These are phyloP conservation scores for Coniochaeta prunicola DNA, from an alignment of 2,329 filamentous ascomycete species.

Conservation along the genomic window DNA sequence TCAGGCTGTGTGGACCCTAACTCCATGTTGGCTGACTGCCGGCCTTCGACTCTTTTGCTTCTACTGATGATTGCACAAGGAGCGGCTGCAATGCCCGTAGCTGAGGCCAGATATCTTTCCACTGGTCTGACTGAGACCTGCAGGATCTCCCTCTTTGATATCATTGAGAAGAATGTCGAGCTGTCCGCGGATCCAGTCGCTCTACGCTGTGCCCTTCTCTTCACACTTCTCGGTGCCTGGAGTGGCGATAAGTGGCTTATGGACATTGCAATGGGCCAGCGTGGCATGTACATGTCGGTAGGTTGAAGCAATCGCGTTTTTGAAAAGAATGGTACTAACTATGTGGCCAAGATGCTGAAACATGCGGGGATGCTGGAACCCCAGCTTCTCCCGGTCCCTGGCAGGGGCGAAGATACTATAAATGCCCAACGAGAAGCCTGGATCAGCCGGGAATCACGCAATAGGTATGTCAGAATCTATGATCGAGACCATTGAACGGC, in stretches of 20 bases:
- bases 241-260: conserved; percentile 73
- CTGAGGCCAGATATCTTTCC: conserved; percentile 58
- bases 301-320: conserved; percentile 16
- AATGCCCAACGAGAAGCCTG: conserved; percentile 55
- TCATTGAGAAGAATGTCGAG: conserved; percentile 65
- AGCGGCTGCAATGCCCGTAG: conserved; percentile 56
- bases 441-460: conserved; percentile 57
- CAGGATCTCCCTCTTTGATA: conserved; percentile 64
- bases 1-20: conserved; percentile 58
- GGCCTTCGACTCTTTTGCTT: conserved; percentile 57
- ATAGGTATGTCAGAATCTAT: conserved; percentile 38
- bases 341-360: conserved; percentile 49
- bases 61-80: conserved; percentile 68
- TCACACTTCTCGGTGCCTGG: conserved; percentile 63
- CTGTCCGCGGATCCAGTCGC: conserved; percentile 59
- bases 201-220: conserved; percentile 58
- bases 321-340: not conserved
- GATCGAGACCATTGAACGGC: not conserved
- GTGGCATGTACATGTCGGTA: conserved; percentile 63
- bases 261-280: conserved; percentile 69
- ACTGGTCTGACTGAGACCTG: conserved; percentile 64
- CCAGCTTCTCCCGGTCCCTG: conserved; percentile 18
- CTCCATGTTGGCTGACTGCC: conserved; percentile 58
- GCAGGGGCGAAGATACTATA: conserved; percentile 24
- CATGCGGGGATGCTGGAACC: conserved; percentile 60